phyloP scores from a whole-genome alignment of 208 protist genomes.

The Angomonas desouzai region DNA sequence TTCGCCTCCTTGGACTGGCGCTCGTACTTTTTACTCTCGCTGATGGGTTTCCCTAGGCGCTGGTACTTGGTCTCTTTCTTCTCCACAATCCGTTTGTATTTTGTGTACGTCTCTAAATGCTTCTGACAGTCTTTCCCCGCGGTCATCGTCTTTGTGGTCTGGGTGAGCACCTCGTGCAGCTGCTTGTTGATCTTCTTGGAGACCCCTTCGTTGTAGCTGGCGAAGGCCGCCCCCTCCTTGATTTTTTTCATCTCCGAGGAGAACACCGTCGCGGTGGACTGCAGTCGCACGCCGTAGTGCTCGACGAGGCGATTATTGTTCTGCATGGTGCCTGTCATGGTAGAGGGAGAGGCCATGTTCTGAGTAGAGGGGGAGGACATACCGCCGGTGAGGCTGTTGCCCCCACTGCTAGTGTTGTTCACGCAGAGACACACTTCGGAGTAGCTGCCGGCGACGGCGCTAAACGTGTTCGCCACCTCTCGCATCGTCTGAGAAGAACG shows the following conservation, averaged over 20 bases:
- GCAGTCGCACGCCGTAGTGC: slow-evolving; percentile 25
- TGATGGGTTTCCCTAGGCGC: slow-evolving; percentile 24
- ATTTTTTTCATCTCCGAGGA: slow-evolving; percentile 29
- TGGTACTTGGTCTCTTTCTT: slow-evolving; percentile 53
- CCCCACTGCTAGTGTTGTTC: slow-evolving; percentile 20
- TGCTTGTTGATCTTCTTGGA: slow-evolving; percentile 22
- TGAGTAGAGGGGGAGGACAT: neutral
- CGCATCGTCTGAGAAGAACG: slow-evolving; percentile 28
- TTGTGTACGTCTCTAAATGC: slow-evolving; percentile 21
- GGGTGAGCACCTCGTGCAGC: slow-evolving; percentile 27
- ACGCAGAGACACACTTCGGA: slow-evolving; percentile 40
- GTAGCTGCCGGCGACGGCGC: slow-evolving; percentile 34
- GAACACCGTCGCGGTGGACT: slow-evolving; percentile 31
- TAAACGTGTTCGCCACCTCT: slow-evolving; percentile 29
- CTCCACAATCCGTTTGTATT: slow-evolving; percentile 21
- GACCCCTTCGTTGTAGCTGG: slow-evolving; percentile 26
- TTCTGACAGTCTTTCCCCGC: slow-evolving; percentile 24
- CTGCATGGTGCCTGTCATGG: neutral
- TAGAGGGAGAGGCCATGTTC: neutral
- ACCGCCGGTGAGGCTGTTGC: neutral
- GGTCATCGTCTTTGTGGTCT: slow-evolving; percentile 20
- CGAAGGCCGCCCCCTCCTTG: slow-evolving; percentile 26
- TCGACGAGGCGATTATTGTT: slow-evolving; percentile 16
- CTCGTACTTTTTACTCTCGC: slow-evolving; percentile 45
- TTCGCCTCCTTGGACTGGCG: slow-evolving; percentile 27